phyloP scores from a whole-genome alignment of 148 eudicot species.

The Cornus kousa region DNA sequence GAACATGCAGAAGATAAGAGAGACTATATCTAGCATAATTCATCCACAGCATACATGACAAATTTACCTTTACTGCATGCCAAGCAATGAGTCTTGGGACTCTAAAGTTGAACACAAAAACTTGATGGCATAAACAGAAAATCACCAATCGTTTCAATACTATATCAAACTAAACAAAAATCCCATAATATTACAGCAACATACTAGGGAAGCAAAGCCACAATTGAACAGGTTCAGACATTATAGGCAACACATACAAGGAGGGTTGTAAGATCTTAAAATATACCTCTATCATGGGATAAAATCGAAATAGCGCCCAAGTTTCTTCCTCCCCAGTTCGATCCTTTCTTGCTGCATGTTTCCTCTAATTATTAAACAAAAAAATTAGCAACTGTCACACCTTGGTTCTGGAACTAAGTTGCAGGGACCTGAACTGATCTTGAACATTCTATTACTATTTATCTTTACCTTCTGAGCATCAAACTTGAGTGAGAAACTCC shows the following conservation, averaged over 20 bases:
- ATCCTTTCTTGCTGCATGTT: constrained; percentile 82
- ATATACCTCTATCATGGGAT: constrained; percentile 87
- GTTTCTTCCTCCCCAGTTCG: constrained; percentile 79
- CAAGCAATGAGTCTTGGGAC: too few relatives aligned
- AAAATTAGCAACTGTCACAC: constrained; percentile 12
- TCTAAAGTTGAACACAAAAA: not conserved
- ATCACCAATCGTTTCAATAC: not conserved
- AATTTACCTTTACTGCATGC: not conserved
- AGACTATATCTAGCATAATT: not conserved
- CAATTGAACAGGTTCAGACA: not conserved
- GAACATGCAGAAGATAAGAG: not conserved
- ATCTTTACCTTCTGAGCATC: constrained; percentile 74
- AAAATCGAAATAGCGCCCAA: constrained; percentile 88
- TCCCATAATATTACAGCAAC: not conserved
- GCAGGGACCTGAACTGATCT: not conserved
- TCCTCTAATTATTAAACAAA: constrained; percentile 46
- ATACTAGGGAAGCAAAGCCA: not conserved
- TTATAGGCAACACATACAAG: not conserved
- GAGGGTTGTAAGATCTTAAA: not conserved
- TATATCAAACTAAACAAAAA: not conserved
- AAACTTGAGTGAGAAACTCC: constrained; percentile 85
- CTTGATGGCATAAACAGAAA: not conserved
- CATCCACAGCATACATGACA: not conserved
- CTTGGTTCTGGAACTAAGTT: constrained; percentile 4
- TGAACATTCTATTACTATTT: constrained; percentile 8